Base-by-base conservation (phyloP, 2,329 filamentous ascomycete genomes). In the Ascocoryne sarcoides region DNA sequence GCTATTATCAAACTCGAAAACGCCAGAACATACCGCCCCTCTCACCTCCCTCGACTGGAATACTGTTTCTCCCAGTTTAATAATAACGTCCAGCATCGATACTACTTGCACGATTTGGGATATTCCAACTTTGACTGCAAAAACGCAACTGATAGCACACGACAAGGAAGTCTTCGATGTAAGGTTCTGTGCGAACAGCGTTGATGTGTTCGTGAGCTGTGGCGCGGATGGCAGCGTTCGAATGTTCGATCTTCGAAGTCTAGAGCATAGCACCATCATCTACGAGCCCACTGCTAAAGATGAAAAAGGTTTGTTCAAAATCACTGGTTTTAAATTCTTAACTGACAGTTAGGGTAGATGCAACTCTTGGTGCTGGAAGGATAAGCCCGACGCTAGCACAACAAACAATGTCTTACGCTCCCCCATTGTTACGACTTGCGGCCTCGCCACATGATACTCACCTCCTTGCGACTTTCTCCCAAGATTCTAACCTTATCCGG, bases 61-160 rank as follows among this genome's bases (percentile, higher is more conserved):
- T 58, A 94, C 86, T 2, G 82, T 98, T 38, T 95, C 88, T 17
- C 92, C 92, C 0, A 95, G 90, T 61, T 70, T 98, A 39, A 98
- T 98, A 59, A 98, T 98, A 57, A 98, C 92, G 1, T 95, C 89
- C 3, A 96, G 89, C 61, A 98, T 98, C 57, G 92, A 98, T 60
- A 98, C 92, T 1, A 98, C 92, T 4, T 98, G 92, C 65, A 98
- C 92, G 4, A 98, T 98, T 51, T 98, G 92, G 92, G 92, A 98
- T 61, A 98, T 98, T 41, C 92, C 92, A 3, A 95, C 92, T 1
- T 70, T 98, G 47, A 98, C 92, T 1, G 92, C 92, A 38, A 98
- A 98, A 66, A 98, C 92, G 2, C 92, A 98, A 62, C 70, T 98
- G 33, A 98, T 98, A 63, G 92, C 92, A 15, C 92, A 98, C 62